A percentile compares a stretch with the other conserved stretches of the same genome.
phyloP scores from a whole-genome alignment of 1,284 basidiomycete genomes.

The Farysia itapuensis region DNA sequence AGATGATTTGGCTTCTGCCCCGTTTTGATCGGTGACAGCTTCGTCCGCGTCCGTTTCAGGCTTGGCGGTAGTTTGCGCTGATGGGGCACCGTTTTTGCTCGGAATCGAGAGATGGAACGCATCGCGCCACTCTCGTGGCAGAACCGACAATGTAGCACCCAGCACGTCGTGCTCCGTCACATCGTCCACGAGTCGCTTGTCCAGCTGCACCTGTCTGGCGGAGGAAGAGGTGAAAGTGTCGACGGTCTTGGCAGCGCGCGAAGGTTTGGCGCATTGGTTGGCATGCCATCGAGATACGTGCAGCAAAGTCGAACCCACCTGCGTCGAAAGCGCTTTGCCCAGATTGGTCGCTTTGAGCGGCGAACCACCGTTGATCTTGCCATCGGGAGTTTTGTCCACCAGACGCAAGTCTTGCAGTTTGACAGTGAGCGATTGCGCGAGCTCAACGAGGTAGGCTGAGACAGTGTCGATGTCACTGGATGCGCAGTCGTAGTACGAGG shows the following conservation, averaged over 20 bases:
- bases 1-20: too few species aligned
- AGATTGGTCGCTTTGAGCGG: conserved; percentile 12
- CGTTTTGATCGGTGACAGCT: not conserved
- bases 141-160: conserved; percentile 17
- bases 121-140: conserved; percentile 24
- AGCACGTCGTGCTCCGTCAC: conserved; percentile 11
- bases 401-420: conserved; percentile 19
- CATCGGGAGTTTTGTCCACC: conserved; percentile 4
- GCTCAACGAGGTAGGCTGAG: conserved; percentile 20
- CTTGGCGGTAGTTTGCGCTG: not conserved
- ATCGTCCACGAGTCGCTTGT: conserved; percentile 7
- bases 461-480: conserved; percentile 6
- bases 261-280: conserved; percentile 8
- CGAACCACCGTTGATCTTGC: not conserved
- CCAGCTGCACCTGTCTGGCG: conserved; percentile 1
- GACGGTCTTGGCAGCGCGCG: conserved; percentile 17
- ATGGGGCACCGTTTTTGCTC: not conserved
- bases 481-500: conserved; percentile 76
- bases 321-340: conserved; percentile 22
- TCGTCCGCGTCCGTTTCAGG: not conserved
- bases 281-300: conserved; percentile 26
- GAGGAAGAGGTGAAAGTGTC: conserved; percentile 15
- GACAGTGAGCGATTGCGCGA: conserved; percentile 9
- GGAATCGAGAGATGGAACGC: conserved; percentile 17
- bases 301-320: conserved; percentile 27